Percentiles rank a stretch among this genome's conserved stretches.
Evolutionary conservation across 768 basidiomycete species (phyloP).

Genomic region (Cystobasidium onofrii): DNA sequence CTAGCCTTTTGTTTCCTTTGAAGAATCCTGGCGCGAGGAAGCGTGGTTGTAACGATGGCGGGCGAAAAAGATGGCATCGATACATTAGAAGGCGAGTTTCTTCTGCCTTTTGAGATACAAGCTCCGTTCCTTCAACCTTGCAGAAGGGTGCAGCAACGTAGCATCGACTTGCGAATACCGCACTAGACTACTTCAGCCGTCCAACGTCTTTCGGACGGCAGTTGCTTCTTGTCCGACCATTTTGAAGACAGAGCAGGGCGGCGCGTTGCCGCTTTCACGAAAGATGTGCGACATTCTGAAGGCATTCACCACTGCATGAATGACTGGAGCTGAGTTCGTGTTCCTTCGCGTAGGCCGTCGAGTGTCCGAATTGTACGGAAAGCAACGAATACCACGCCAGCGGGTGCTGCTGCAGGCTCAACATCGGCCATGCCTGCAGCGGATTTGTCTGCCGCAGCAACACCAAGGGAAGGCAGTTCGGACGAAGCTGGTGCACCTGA

Average conservation of each 20-base stretch:
- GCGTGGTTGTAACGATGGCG: too few relatives aligned
- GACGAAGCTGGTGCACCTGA: background rate
- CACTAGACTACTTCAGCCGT: too few relatives aligned
- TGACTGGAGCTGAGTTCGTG: background rate
- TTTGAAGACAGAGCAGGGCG: background rate
- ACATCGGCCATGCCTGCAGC: background rate
- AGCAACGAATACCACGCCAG: background rate
- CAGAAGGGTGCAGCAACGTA: too few relatives aligned
- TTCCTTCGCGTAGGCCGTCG: background rate
- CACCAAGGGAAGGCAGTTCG: slow-evolving; percentile 5
- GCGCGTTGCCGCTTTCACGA: background rate
- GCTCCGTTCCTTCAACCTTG: too few relatives aligned
- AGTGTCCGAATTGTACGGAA: background rate
- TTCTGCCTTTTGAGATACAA: too few relatives aligned
- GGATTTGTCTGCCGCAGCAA: background rate
- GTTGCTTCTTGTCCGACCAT: background rate
- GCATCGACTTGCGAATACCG: too few relatives aligned
- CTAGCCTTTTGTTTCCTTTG: too few relatives aligned
- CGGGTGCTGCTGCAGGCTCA: background rate
- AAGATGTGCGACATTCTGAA: background rate
- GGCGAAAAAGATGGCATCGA: too few relatives aligned
- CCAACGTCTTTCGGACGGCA: too few relatives aligned
- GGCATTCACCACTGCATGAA: background rate
- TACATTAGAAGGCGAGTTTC: too few relatives aligned
- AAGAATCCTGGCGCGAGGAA: too few relatives aligned